phyloP scores from a whole-genome alignment of 176 grass and related monocot genomes.

The Thinopyrum elongatum region DNA sequence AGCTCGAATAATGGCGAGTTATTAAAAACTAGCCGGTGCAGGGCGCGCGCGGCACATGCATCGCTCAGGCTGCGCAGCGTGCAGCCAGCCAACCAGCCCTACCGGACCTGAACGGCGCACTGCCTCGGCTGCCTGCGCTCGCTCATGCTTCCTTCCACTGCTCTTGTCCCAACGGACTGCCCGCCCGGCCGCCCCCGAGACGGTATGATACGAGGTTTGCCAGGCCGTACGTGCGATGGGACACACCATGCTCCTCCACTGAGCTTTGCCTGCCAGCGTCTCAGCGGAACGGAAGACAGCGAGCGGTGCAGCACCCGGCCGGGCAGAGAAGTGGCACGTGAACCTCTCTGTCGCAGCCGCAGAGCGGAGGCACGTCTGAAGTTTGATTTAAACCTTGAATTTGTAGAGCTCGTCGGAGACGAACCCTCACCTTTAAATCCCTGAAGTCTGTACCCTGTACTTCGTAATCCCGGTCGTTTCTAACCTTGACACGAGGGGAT shows the following conservation, averaged over 20 bases:
- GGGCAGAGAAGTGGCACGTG: not conserved
- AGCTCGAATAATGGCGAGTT: not conserved
- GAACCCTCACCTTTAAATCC: too few relatives aligned
- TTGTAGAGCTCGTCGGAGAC: too few relatives aligned
- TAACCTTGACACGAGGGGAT: too few relatives aligned
- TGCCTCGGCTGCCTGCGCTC: not conserved
- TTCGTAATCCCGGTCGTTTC: too few relatives aligned
- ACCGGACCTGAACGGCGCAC: too few relatives aligned
- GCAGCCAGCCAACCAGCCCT: too few relatives aligned
- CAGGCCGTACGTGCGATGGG: not conserved
- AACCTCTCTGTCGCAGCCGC: too few relatives aligned
- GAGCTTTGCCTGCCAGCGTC: not conserved
- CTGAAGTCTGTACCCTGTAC: too few relatives aligned
- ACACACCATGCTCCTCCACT: not conserved
- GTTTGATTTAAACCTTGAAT: too few relatives aligned
- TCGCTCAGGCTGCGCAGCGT: not conserved
- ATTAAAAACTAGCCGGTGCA: not conserved
- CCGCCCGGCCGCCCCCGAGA: not conserved
- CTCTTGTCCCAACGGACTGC: not conserved
- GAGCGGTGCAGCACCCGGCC: not conserved
- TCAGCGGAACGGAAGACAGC: too few relatives aligned
- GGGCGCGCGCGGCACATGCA: not conserved
- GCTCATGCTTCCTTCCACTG: not conserved
- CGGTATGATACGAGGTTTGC: constrained; percentile 19
- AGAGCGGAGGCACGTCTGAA: too few relatives aligned